These are phyloP conservation scores for Termitomyces sp. DNA, from an alignment of 768 basidiomycete species.

Conservation along the genomic window DNA sequence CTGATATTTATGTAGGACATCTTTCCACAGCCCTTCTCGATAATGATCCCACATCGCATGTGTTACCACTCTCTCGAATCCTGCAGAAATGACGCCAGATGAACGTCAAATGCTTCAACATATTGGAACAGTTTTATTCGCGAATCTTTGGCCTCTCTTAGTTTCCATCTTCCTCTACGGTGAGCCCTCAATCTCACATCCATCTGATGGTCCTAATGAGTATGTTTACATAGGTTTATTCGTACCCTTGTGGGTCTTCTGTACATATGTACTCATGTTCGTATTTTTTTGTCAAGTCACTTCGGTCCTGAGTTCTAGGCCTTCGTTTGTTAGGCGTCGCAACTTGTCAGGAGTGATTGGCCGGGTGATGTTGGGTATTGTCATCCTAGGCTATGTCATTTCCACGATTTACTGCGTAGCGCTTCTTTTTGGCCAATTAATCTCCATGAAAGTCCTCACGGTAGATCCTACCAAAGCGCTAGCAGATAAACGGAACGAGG, in stretches of 20 bases:
- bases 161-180: neutral
- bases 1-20: neutral
- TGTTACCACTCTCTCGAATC: neutral
- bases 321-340: neutral
- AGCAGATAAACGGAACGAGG: neutral
- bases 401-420: conserved; percentile 1
- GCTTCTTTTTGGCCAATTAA: neutral
- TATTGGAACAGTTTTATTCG: neutral
- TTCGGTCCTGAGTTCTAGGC: neutral
- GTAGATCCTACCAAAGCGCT: neutral
- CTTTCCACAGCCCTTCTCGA: no score
- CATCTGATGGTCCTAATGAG: neutral
- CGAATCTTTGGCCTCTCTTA: neutral
- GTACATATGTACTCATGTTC: neutral
- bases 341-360: neutral
- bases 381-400: neutral
- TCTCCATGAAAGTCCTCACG: neutral
- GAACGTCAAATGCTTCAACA: neutral
- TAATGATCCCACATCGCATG: neutral
- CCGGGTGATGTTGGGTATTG: neutral
- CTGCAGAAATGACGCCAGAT: neutral
- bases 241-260: neutral
- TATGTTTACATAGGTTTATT: neutral
- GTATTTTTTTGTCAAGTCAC: neutral
- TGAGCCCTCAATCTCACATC: neutral